Conservation (phyloP, 2,329 filamentous ascomycete genomes). For the Akanthomyces lecanii region DNA sequence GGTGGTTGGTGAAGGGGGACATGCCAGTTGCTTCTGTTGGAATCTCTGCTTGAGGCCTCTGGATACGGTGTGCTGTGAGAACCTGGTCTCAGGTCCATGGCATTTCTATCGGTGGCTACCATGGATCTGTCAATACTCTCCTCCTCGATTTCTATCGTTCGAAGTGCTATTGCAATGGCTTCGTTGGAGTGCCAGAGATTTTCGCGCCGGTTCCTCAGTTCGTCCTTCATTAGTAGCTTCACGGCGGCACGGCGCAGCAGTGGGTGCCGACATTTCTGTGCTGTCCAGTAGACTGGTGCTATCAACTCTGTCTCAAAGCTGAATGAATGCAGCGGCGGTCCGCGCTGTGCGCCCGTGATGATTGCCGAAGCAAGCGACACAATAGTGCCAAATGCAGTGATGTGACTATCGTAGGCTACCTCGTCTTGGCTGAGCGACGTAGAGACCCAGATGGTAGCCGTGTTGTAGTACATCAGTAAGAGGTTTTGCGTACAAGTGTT, state of each 20-base stretch:
- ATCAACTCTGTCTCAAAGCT: constrained; percentile 41
- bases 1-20: constrained; percentile 8
- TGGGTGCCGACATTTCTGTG: constrained; percentile 38
- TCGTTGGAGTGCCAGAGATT: constrained; percentile 36
- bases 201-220: constrained; percentile 32
- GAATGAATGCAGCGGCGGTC: constrained; percentile 27
- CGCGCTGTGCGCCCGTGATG: constrained; percentile 19
- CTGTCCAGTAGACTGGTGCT: constrained; percentile 39
- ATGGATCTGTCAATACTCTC: neutral
- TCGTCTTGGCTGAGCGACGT: constrained; percentile 29
- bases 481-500: constrained; percentile 24
- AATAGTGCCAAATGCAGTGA: constrained; percentile 34
- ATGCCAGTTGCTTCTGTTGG: neutral
- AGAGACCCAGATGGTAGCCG: constrained; percentile 32
- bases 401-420: constrained; percentile 32
- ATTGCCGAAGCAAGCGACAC: constrained; percentile 32
- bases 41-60: neutral
- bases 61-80: neutral
- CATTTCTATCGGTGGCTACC: neutral
- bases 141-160: constrained; percentile 37
- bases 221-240: constrained; percentile 30
- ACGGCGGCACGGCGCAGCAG: constrained; percentile 36
- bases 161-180: constrained; percentile 30
- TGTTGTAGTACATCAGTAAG: constrained; percentile 35
- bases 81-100: neutral